phyloP scores from a whole-genome alignment of 2,329 filamentous ascomycete species.

The Talaromyces sp. region DNA sequence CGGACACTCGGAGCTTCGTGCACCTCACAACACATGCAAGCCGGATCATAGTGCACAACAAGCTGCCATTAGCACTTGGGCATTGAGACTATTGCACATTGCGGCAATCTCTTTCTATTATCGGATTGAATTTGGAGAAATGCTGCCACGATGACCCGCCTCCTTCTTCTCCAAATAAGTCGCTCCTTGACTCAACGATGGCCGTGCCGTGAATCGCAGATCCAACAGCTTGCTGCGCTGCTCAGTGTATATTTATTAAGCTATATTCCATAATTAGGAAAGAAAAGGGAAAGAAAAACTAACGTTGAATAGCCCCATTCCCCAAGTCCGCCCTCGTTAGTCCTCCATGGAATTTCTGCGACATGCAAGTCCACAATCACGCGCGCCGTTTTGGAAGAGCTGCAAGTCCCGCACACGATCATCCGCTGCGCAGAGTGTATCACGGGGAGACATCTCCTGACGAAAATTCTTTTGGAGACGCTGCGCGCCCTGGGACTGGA shows the following conservation, averaged over 20 bases:
- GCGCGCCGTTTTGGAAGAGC: conserved; percentile 56
- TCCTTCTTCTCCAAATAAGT: conserved; percentile 27
- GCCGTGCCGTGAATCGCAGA: conserved; percentile 39
- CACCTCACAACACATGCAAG: neutral
- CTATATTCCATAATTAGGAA: no score
- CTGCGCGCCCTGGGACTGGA: conserved; percentile 30
- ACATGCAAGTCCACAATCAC: conserved; percentile 79
- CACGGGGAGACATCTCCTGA: conserved; percentile 39
- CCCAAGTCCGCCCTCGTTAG: conserved; percentile 67
- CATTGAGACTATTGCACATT: neutral
- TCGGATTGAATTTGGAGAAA: neutral
- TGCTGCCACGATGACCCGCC: conserved; percentile 1
- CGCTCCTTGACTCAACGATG: conserved; percentile 33
- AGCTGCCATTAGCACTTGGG: neutral
- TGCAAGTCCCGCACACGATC: conserved; percentile 43
- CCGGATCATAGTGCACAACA: neutral
- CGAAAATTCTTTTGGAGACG: conserved; percentile 38
- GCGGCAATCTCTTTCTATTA: neutral
- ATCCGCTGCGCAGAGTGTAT: conserved; percentile 42
- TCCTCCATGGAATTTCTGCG: conserved; percentile 77
- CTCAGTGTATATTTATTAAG: no score
- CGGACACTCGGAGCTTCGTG: neutral
- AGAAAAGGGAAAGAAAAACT: neutral
- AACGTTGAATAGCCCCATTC: conserved; percentile 29
- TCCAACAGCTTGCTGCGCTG: conserved; percentile 34